Percentiles rank a stretch among this genome's conserved stretches.
phyloP scores from a whole-genome alignment of 73 alveolate species.

The Paraurostyla sp. region DNA sequence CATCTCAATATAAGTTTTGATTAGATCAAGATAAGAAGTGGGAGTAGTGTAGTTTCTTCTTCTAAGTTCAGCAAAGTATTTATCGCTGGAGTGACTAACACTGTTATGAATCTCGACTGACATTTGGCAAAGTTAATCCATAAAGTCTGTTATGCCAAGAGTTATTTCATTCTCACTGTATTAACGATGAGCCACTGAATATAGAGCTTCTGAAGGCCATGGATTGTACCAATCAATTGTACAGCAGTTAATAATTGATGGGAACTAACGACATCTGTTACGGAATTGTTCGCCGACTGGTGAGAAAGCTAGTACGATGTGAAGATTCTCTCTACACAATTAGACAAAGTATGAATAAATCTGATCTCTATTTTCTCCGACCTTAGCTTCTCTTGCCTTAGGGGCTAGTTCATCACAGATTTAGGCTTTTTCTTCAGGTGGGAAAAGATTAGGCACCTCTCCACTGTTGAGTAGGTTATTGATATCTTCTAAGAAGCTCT shows the following conservation, averaged over 20 bases:
- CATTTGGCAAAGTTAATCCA: constrained; percentile 85
- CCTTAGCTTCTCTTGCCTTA: constrained; percentile 97
- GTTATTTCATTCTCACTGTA: constrained; percentile 74
- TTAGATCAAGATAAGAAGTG: constrained; percentile 98
- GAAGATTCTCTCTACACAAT: constrained; percentile 98
- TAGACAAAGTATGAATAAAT: constrained; percentile 97
- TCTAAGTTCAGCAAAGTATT: constrained; percentile 91
- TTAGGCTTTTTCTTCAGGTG: constrained; percentile 98
- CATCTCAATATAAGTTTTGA: constrained; percentile 97
- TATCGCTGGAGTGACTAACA: constrained; percentile 81
- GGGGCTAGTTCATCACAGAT: constrained; percentile 97
- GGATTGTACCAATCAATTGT: constrained; percentile 91
- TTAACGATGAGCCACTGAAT: constrained; percentile 98
- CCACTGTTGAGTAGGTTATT: constrained; percentile 99
- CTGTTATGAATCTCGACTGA: constrained; percentile 92
- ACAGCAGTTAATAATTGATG: constrained; percentile 91
- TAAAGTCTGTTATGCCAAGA: constrained; percentile 83
- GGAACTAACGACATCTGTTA: constrained; percentile 99
- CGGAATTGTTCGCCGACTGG: constrained; percentile 99
- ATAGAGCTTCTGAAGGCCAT: constrained; percentile 98
- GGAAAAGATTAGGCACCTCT: constrained; percentile 99
- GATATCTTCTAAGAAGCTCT: constrained; percentile 99
- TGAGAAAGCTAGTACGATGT: constrained; percentile 98
- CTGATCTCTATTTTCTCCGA: constrained; percentile 97
- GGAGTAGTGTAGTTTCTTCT: constrained; percentile 99